phyloP scores from a whole-genome alignment of 2,329 filamentous ascomycete species.

The Orbilia ellipsospora region DNA sequence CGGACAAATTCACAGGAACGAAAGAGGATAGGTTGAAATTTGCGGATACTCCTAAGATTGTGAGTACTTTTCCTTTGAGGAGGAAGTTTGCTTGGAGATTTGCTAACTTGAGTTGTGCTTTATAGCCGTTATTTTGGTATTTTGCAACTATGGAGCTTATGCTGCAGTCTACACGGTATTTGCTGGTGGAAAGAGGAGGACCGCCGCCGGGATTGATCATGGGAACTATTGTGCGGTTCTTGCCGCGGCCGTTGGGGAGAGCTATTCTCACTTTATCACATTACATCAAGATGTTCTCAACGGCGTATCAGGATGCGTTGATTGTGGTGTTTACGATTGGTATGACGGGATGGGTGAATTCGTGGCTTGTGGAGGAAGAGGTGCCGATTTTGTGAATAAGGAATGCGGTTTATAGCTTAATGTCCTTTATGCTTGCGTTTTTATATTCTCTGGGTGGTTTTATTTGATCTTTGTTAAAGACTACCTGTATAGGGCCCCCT shows the following conservation, averaged over 20 bases:
- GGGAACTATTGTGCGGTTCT: slow-evolving; percentile 72
- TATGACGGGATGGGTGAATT: slow-evolving; percentile 59
- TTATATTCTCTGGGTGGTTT: not conserved
- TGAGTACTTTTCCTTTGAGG: slow-evolving; percentile 8
- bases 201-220: slow-evolving; percentile 72
- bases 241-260: slow-evolving; percentile 71
- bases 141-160: slow-evolving; percentile 81
- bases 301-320: slow-evolving; percentile 59
- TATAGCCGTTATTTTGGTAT: slow-evolving; percentile 76
- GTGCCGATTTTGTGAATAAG: slow-evolving; percentile 7
- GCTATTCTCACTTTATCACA: slow-evolving; percentile 58
- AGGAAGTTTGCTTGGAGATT: not conserved
- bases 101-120: not conserved
- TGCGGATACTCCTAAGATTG: slow-evolving; percentile 36
- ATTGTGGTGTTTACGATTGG: slow-evolving; percentile 60
- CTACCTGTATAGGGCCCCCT: not conserved
- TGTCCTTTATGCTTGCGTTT: not conserved
- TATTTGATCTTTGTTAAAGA: slow-evolving; percentile 3
- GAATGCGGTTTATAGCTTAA: not conserved
- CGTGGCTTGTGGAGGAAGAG: slow-evolving; percentile 41
- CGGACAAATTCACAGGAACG: slow-evolving; percentile 55
- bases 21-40: slow-evolving; percentile 52
- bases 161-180: slow-evolving; percentile 76
- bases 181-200: slow-evolving; percentile 71
- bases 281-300: slow-evolving; percentile 60